Percentiles rank a stretch among this genome's conserved stretches.
phyloP scores from a whole-genome alignment of 2,329 filamentous ascomycete species.

The Phialocephala sp. region DNA sequence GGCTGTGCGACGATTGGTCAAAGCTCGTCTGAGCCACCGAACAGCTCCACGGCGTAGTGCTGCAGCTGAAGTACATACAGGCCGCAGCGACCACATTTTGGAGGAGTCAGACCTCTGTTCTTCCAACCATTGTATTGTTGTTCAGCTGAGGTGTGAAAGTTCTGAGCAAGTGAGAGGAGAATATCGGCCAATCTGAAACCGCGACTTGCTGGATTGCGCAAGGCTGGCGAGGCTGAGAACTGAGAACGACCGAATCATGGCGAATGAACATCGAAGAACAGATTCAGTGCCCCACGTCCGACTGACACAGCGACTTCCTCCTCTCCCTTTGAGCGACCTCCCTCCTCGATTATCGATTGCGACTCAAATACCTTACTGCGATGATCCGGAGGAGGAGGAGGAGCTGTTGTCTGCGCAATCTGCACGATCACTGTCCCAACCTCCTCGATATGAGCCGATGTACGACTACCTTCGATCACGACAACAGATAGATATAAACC shows the following conservation, averaged over 20 bases:
- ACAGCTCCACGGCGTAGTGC: slow-evolving; percentile 19
- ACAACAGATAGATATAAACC: slow-evolving; percentile 10
- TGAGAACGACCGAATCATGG: slow-evolving; percentile 23
- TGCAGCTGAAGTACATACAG: slow-evolving; percentile 23
- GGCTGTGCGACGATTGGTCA: slow-evolving; percentile 19
- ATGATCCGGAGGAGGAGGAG: slow-evolving; percentile 33
- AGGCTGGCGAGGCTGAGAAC: slow-evolving; percentile 6
- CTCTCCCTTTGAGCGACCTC: slow-evolving; percentile 29
- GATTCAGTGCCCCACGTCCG: slow-evolving; percentile 31
- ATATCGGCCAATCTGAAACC: background rate
- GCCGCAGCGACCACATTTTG: slow-evolving; percentile 17
- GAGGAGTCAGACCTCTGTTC: background rate
- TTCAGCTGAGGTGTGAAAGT: background rate
- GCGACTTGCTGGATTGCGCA: background rate
- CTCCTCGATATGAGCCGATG: slow-evolving; percentile 41
- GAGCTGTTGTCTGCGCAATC: background rate
- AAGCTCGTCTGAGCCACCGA: slow-evolving; percentile 22
- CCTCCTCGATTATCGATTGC: slow-evolving; percentile 19
- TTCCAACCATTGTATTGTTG: background rate
- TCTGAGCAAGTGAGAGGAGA: background rate
- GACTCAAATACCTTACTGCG: slow-evolving; percentile 33
- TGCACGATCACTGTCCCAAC: slow-evolving; percentile 17
- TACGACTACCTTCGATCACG: slow-evolving; percentile 39
- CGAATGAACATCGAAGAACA: slow-evolving; percentile 29
- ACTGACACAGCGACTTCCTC: slow-evolving; percentile 35